Evolutionary conservation across 2,329 filamentous ascomycete genomes (phyloP), one percentile per base, ranked within the genome.

Genomic region (Tolypocladium ophioglossoides): DNA sequence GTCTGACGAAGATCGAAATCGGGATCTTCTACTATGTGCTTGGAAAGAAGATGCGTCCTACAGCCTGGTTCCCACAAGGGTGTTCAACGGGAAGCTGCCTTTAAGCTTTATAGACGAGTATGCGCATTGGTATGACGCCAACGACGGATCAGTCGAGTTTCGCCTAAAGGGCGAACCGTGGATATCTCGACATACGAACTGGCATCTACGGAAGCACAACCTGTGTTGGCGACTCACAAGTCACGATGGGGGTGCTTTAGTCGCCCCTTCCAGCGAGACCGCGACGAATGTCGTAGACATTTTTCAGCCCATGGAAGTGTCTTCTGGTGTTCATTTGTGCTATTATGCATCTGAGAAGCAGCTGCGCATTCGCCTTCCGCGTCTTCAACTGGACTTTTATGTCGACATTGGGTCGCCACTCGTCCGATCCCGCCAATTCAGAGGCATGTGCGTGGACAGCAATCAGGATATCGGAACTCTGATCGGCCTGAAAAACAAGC

Each of bases 371-470:
- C 66, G 74, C 2, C 55, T 84, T 0, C 77, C 78, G 0, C 67
- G 74, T 2, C 62, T 80, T 0, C 69, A 73, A 5, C 64, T 83
- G 0, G 68, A 70, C 0, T 85, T 84, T 55, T 61, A 55, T 9
- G 52, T 79, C 1, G 57, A 59, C 1, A 16, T 54, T 2, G 62
- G 65, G 0, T 58, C 61, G 0, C 51, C 58, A 0, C 44, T 46
- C 0, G 56, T 83, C 2, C 53, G 60, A n/a, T 82, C 75, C 0
- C 72, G 70, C 7, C 73, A 83, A 54, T 78, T 76, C 55, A 68
- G 71, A 0, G 77, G 74, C 1, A 78, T 80, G 72, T 57, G 61
- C 0, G 59, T 85, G 2, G 77, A 82, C 57, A 16, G 56, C 0
- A 32, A 70, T 12, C 80, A 82, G 57, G 60, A 62, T 2, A 61